A percentile compares a stretch with the other conserved stretches of the same genome.
These are phyloP conservation scores for Zygoascus hellenicus DNA, from an alignment of 1,139 yeast genomes.

Conservation along the genomic window DNA sequence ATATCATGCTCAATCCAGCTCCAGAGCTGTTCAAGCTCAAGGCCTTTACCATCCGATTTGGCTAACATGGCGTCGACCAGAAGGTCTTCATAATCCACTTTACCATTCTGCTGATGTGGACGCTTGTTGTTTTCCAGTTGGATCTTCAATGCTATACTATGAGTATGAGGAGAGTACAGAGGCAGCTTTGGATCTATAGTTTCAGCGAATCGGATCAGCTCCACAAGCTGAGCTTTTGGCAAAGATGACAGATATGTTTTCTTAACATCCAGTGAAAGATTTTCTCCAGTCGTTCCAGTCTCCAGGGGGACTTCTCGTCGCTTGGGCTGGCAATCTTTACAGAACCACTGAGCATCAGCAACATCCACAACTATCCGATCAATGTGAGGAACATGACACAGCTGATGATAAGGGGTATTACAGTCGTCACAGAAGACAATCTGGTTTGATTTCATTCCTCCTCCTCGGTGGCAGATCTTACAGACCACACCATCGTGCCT, in stretches of 20 bases:
- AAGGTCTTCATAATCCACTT: constrained; percentile 32
- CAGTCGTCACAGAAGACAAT: constrained; percentile 42
- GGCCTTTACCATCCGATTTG: constrained; percentile 33
- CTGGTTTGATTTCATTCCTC: constrained; percentile 36
- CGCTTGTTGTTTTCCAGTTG: constrained; percentile 34
- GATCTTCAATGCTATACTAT: constrained; percentile 32
- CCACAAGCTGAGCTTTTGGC: constrained; percentile 39
- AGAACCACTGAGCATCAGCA: constrained; percentile 43
- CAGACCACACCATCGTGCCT: constrained; percentile 35
- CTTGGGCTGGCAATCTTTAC: constrained; percentile 37
- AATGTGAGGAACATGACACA: constrained; percentile 40
- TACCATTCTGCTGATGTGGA: constrained; percentile 24
- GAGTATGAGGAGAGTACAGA: constrained; percentile 35
- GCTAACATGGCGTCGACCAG: constrained; percentile 33
- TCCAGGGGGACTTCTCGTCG: constrained; percentile 36
- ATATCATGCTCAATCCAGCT: constrained; percentile 32
- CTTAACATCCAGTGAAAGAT: constrained; percentile 35
- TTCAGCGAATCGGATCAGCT: constrained; percentile 36
- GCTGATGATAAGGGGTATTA: constrained; percentile 39
- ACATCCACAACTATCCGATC: constrained; percentile 39
- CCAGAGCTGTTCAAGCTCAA: constrained; percentile 34
- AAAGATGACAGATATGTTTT: constrained; percentile 38
- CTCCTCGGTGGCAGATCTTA: constrained; percentile 38
- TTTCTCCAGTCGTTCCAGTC: constrained; percentile 37
- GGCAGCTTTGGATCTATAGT: constrained; percentile 35